phyloP scores from a whole-genome alignment of 2,329 filamentous ascomycete genomes.

The Blastomyces silverae region DNA sequence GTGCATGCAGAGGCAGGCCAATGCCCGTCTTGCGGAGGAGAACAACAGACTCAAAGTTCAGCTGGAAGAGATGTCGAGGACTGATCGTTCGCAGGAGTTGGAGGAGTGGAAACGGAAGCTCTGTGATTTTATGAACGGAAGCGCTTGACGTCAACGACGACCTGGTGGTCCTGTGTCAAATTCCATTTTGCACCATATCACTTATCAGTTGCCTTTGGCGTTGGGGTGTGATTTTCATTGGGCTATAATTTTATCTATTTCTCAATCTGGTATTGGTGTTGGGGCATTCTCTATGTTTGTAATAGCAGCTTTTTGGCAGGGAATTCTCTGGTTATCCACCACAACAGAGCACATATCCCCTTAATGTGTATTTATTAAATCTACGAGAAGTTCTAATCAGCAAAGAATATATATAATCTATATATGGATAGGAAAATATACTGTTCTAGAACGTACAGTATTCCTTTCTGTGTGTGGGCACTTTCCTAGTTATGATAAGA shows the following conservation, averaged over 20 bases:
- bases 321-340: no score
- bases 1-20: constrained; percentile 4
- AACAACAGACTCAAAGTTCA: constrained; percentile 1
- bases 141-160: not conserved
- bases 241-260: not conserved
- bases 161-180: not conserved
- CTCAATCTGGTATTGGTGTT: no score
- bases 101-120: constrained; percentile 9
- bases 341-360: not conserved
- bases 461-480: no score
- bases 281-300: no score
- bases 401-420: not conserved
- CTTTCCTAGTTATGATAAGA: not conserved
- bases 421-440: not conserved
- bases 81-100: constrained; percentile 1
- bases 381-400: not conserved
- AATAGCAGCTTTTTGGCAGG: no score
- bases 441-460: not conserved
- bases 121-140: not conserved
- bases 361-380: not conserved
- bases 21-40: constrained; percentile 3
- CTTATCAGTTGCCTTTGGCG: not conserved
- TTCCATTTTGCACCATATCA: not conserved
- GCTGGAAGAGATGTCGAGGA: not conserved
- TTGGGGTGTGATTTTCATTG: not conserved